A percentile compares a stretch with the other conserved stretches of the same genome.
Conservation (phyloP, 805 yeast genomes). For the Myxozyma nipponensis region DNA sequence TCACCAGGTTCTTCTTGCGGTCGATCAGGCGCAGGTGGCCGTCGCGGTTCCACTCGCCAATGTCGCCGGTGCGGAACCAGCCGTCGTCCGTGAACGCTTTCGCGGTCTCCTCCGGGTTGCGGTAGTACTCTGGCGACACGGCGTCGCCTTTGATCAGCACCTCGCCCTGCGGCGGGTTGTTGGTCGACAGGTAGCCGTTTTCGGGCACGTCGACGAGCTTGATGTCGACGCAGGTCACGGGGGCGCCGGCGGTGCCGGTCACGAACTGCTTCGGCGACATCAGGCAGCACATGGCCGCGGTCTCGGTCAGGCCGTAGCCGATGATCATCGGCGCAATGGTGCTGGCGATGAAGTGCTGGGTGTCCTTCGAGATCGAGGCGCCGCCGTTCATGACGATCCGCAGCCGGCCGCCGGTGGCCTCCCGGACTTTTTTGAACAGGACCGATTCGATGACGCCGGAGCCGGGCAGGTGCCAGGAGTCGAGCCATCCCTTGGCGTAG, state of each 20-base stretch:
- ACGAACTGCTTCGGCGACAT: constrained; percentile 63
- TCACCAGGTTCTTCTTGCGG: constrained; percentile 92
- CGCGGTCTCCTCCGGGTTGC: constrained; percentile 75
- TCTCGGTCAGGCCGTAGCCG: constrained; percentile 96
- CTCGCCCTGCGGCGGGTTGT: constrained; percentile 87
- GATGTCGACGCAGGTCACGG: constrained; percentile 77
- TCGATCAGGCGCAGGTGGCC: constrained; percentile 85
- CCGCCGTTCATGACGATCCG: constrained; percentile 82
- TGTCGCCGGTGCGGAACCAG: constrained; percentile 97
- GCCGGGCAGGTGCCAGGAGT: constrained; percentile 69
- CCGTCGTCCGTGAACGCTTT: constrained; percentile 75
- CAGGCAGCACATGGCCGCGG: constrained; percentile 82
- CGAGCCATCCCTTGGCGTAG: constrained; percentile 64
- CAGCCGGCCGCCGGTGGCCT: constrained; percentile 91
- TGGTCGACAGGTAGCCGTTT: constrained; percentile 74
- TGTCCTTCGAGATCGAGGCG: constrained; percentile 75
- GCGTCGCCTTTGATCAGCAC: constrained; percentile 72
- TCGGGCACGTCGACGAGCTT: constrained; percentile 89
- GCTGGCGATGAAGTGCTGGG: constrained; percentile 69
- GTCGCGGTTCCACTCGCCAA: constrained; percentile 82
- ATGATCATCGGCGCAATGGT: constrained; percentile 80
- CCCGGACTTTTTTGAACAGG: constrained; percentile 81
- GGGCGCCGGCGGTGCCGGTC: constrained; percentile 74
- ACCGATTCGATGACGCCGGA: constrained; percentile 61
- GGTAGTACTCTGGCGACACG: constrained; percentile 72